A percentile compares a stretch with the other conserved stretches of the same genome.
phyloP scores from a whole-genome alignment of 2,329 filamentous ascomycete genomes.

The Fusarium siculi region DNA sequence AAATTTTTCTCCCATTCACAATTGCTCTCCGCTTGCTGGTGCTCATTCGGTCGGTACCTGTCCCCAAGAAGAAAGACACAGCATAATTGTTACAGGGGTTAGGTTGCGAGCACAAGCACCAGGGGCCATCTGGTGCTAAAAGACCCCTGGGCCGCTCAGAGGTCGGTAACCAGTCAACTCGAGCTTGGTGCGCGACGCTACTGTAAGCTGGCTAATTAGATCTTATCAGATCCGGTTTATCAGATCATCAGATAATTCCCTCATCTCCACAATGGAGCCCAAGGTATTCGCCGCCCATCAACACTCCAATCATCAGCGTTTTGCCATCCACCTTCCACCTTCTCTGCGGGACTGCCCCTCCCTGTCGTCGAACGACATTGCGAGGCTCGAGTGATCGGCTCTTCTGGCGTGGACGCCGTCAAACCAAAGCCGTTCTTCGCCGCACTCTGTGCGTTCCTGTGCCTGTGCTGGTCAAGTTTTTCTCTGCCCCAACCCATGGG shows the following conservation, averaged over 20 bases:
- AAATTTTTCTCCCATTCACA: conserved; percentile 18
- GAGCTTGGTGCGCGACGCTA: conserved; percentile 34
- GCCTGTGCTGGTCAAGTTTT: conserved; percentile 18
- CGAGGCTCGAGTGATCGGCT: conserved; percentile 30
- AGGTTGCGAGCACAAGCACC: conserved; percentile 1
- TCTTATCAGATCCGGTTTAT: conserved; percentile 61
- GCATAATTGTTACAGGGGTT: conserved; percentile 17
- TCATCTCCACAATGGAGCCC: conserved; percentile 48
- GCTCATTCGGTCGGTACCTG: conserved; percentile 31
- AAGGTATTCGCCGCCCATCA: conserved; percentile 18
- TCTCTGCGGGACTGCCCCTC: conserved; percentile 25
- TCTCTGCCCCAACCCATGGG: conserved; percentile 4
- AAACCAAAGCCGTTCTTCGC: conserved; percentile 14
- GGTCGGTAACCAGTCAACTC: conserved; percentile 39
- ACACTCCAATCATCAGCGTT: conserved; percentile 27
- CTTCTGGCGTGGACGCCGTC: conserved; percentile 27
- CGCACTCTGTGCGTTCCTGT: not conserved
- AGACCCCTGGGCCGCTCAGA: conserved; percentile 23
- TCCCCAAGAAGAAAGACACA: conserved; percentile 15
- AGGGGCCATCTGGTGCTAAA: conserved; percentile 10
- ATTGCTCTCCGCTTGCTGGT: conserved; percentile 5
- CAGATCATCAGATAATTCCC: conserved; percentile 66
- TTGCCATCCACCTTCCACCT: conserved; percentile 1
- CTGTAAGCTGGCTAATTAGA: conserved; percentile 42
- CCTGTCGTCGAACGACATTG: conserved; percentile 24